Percentiles rank a stretch among this genome's conserved stretches.
These are phyloP conservation scores for Hymenotorrendiella dingleyae DNA, from an alignment of 2,329 filamentous ascomycete genomes.

Conservation along the genomic window DNA sequence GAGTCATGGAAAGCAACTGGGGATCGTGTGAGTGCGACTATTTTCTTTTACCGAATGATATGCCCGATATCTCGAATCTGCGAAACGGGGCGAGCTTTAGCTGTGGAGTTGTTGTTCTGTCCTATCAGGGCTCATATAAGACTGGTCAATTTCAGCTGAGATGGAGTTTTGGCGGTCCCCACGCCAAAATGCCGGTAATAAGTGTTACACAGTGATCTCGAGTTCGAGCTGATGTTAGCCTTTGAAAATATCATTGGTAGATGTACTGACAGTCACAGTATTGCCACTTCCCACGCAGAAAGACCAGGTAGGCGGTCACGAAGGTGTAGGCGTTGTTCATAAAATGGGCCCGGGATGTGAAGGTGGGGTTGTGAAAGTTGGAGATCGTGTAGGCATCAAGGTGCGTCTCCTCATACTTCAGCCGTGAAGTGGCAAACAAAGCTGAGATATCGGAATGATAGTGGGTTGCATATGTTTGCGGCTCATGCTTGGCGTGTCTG, in stretches of 20 bases:
- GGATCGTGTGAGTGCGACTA: constrained; percentile 20
- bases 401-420: constrained; percentile 24
- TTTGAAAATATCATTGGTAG: too few relatives aligned
- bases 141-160: too few relatives aligned
- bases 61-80: background rate
- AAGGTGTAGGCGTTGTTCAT: constrained; percentile 60
- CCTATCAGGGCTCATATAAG: too few relatives aligned
- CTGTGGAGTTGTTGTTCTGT: too few relatives aligned
- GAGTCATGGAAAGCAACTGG: constrained; percentile 44
- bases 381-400: constrained; percentile 65
- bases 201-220: too few relatives aligned
- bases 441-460: constrained; percentile 29
- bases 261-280: too few relatives aligned
- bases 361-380: constrained; percentile 51
- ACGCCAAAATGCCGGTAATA: too few relatives aligned
- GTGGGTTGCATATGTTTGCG: constrained; percentile 50
- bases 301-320: constrained; percentile 63
- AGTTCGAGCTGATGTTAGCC: too few relatives aligned
- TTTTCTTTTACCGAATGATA: background rate
- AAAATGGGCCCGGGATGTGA: constrained; percentile 58
- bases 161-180: too few relatives aligned
- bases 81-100: background rate
- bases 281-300: constrained; percentile 53
- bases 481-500: constrained; percentile 44
- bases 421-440: background rate